A percentile compares a stretch with the other conserved stretches of the same genome.
phyloP scores from a whole-genome alignment of 371 early-diverging fungal species.

The Lichtheimia ornata region DNA sequence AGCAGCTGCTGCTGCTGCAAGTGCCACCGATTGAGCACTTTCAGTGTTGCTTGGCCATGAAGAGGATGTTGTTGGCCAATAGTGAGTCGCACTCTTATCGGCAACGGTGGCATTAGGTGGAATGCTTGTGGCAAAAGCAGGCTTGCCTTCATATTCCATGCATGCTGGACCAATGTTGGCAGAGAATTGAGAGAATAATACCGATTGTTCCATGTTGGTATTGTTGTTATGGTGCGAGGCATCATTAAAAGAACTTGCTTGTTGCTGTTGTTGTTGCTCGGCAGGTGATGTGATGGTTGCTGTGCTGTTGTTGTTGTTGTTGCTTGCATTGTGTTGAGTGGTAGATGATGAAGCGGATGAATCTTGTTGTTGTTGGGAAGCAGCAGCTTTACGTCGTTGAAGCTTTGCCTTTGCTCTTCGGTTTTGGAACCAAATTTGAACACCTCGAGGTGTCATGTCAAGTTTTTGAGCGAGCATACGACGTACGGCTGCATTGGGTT shows the following conservation, averaged over 20 bases:
- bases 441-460: constrained; percentile 85
- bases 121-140: constrained; percentile 13
- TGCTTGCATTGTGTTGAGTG: not conserved
- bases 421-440: constrained; percentile 99
- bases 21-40: constrained; percentile 25
- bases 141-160: constrained; percentile 7
- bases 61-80: constrained; percentile 9
- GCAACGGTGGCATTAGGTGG: constrained; percentile 6
- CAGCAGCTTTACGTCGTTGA: constrained; percentile 24
- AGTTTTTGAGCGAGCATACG: constrained; percentile 70
- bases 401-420: constrained; percentile 81
- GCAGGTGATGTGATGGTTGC: too few relatives aligned
- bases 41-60: not conserved
- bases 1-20: constrained; percentile 25
- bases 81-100: not conserved
- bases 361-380: constrained; percentile 4
- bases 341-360: not conserved
- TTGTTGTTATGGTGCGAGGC: not conserved
- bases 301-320: not conserved
- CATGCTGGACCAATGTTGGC: constrained; percentile 16
- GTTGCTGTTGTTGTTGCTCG: too few relatives aligned
- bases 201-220: constrained; percentile 12
- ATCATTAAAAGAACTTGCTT: too few relatives aligned
- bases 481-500: constrained; percentile 70
- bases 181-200: constrained; percentile 37